Conservation (phyloP, 768 basidiomycete species). For the Mycena latifolia region DNA sequence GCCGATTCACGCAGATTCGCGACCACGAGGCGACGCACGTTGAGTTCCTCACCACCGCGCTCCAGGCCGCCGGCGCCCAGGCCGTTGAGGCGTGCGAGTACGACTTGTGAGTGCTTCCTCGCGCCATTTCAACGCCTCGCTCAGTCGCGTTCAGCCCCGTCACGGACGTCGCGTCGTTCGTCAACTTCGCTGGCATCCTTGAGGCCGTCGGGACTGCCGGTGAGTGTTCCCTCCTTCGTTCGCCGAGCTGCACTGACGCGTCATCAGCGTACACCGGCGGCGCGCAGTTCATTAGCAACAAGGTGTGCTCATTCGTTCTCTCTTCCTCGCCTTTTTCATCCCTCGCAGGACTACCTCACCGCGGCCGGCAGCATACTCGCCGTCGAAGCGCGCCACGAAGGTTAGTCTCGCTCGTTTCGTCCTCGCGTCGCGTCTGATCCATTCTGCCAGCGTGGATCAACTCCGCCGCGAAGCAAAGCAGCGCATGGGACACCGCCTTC, state of each 20-base stretch:
- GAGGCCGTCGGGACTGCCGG: slow-evolving; percentile 64
- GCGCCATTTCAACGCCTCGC: background rate
- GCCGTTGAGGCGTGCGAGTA: slow-evolving; percentile 53
- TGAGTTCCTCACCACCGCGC: slow-evolving; percentile 47
- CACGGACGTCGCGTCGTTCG: slow-evolving; percentile 58
- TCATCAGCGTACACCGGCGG: slow-evolving; percentile 69
- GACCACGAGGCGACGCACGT: slow-evolving; percentile 68
- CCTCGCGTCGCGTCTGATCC: too few species aligned
- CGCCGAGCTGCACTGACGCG: background rate
- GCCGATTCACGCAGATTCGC: slow-evolving; percentile 65
- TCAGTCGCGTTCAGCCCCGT: slow-evolving; percentile 47
- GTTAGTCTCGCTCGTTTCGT: background rate
- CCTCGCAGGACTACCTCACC: slow-evolving; percentile 60
- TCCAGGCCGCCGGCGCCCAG: slow-evolving; percentile 41
- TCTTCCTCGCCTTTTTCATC: background rate
- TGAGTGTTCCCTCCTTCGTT: background rate
- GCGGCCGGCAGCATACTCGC: slow-evolving; percentile 72
- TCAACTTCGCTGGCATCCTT: slow-evolving; percentile 57
- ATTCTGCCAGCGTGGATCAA: too few species aligned
- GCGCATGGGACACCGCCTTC: slow-evolving; percentile 63
- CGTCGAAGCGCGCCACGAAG: slow-evolving; percentile 64
- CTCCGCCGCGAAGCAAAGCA: slow-evolving; percentile 51
- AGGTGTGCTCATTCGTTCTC: slow-evolving; percentile 20
- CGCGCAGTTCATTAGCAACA: slow-evolving; percentile 53
- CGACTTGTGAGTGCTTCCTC: slow-evolving; percentile 40